Percentiles rank a stretch among this genome's conserved stretches.
These are phyloP conservation scores for Colletotrichum sojae DNA, from an alignment of 2,329 filamentous ascomycete species.

Conservation along the genomic window DNA sequence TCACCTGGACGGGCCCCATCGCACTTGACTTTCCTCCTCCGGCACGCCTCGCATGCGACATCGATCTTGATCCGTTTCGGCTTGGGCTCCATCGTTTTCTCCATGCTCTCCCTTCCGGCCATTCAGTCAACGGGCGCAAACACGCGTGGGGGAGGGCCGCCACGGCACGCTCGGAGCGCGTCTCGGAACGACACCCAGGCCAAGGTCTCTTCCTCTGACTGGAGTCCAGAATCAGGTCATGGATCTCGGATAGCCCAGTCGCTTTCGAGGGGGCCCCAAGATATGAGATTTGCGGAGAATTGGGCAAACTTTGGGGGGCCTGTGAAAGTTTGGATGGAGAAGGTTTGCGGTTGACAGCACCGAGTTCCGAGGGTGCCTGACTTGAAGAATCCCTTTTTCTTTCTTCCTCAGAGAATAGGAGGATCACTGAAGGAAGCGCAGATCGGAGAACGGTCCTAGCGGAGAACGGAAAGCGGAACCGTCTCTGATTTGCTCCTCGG, in stretches of 20 bases:
- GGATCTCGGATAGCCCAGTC: conserved; percentile 31
- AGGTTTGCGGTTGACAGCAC: neutral
- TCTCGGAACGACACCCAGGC: conserved; percentile 22
- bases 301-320: conserved; percentile 14
- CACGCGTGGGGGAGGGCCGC: conserved; percentile 2
- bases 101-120: neutral
- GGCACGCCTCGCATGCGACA: conserved; percentile 59
- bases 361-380: conserved; percentile 27
- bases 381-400: no score
- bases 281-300: conserved; percentile 25
- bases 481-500: conserved; percentile 23
- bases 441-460: neutral
- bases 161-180: conserved; percentile 11
- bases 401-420: no score
- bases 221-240: conserved; percentile 8
- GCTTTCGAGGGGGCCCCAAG: neutral
- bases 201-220: neutral
- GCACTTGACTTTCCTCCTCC: conserved; percentile 58
- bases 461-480: conserved; percentile 30
- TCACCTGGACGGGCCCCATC: conserved; percentile 56
- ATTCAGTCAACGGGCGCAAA: conserved; percentile 3
- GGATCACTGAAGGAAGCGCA: neutral
- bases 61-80: conserved; percentile 60
- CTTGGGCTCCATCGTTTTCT: conserved; percentile 38
- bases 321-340: conserved; percentile 26